Evolutionary conservation across 306 rosid genomes (phyloP).

Genomic region (Canavalia gladiata): DNA sequence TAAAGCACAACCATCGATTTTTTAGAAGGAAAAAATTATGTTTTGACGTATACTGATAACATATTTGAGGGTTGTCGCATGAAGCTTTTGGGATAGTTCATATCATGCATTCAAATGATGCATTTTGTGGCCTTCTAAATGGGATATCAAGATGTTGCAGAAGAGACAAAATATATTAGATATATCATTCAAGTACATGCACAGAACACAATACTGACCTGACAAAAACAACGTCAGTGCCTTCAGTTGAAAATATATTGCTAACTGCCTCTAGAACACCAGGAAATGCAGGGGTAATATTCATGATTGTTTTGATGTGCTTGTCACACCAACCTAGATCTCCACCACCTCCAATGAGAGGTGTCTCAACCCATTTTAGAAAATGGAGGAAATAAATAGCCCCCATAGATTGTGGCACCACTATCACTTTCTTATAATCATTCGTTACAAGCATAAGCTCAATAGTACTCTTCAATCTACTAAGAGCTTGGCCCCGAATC

Average conservation of each 20-base stretch:
- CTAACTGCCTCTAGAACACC: slow-evolving; percentile 80
- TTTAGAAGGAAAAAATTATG: too few relatives aligned
- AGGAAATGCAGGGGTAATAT: slow-evolving; percentile 75
- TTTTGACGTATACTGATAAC: too few relatives aligned
- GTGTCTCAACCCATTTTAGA: slow-evolving; percentile 91
- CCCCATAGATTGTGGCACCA: slow-evolving; percentile 91
- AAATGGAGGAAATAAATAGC: slow-evolving; percentile 79
- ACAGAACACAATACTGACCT: slow-evolving; percentile 58
- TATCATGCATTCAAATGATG: too few relatives aligned
- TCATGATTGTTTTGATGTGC: slow-evolving; percentile 85
- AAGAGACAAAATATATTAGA: too few relatives aligned
- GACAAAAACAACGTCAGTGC: slow-evolving; percentile 57
- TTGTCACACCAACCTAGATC: slow-evolving; percentile 81
- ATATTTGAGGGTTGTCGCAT: too few relatives aligned
- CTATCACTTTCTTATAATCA: slow-evolving; percentile 80
- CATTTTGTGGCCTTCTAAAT: too few relatives aligned
- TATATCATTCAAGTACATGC: too few relatives aligned
- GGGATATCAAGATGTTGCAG: too few relatives aligned
- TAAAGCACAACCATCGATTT: too few relatives aligned
- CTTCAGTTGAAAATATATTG: slow-evolving; percentile 71
- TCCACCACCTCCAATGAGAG: slow-evolving; percentile 81
- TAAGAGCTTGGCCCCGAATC: slow-evolving; percentile 78
- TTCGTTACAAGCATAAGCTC: slow-evolving; percentile 75
- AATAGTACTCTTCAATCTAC: slow-evolving; percentile 82
- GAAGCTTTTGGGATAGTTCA: too few relatives aligned